Conservation (phyloP, 192 early-diverging fungal genomes). For the Entomortierella chlamydospora region DNA sequence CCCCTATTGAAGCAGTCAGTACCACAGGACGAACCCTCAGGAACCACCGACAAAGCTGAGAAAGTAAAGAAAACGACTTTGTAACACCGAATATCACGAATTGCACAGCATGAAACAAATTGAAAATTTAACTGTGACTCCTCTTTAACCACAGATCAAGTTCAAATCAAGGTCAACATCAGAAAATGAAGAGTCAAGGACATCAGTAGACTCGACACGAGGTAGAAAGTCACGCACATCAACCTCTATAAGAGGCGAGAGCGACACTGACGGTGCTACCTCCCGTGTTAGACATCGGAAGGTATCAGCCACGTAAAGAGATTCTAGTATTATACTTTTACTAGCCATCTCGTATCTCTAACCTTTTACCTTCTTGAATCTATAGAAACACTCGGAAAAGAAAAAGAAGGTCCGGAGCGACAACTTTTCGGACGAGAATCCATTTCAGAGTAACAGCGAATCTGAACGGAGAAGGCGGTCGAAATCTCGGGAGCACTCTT, state of each 20-base stretch:
- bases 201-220: background rate
- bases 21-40: background rate
- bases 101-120: background rate
- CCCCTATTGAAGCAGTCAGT: background rate
- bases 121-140: background rate
- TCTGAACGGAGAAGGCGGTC: constrained; percentile 24
- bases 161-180: background rate
- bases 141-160: background rate
- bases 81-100: background rate
- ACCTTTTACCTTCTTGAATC: background rate
- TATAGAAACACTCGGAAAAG: constrained; percentile 1
- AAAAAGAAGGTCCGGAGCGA: background rate
- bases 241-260: background rate
- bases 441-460: constrained; percentile 54
- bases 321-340: too few species aligned
- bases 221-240: background rate
- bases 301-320: background rate
- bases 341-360: too few species aligned
- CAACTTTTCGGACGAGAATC: constrained; percentile 47
- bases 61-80: background rate
- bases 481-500: constrained; percentile 11
- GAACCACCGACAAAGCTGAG: background rate
- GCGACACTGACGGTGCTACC: background rate
- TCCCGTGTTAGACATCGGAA: background rate
- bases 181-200: background rate